Base-by-base conservation (phyloP, 176 grass and related monocot genomes). In the Coix lacrymajobi region DNA sequence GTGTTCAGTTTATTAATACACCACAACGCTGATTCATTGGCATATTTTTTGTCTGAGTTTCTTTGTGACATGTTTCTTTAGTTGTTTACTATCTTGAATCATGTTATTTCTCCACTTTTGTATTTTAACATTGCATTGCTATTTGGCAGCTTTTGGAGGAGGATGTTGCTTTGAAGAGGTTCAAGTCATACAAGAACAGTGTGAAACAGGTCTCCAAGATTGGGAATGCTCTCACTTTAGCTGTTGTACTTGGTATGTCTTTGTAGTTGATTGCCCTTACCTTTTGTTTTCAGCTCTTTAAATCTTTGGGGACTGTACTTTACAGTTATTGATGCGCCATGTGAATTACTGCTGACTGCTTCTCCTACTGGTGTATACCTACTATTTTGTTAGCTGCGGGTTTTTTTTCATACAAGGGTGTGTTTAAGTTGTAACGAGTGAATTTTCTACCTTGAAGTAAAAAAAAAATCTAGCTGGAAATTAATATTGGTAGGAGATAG, bases 121-220 rank as follows among this genome's bases (percentile, higher is more conserved):
- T 76, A 46, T 83, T 69, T 80, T 79, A 40, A 74, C 20, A 32
- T 69, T 68, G 72, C 22, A 40, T 38, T 73, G 38, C 80, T 76
- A 14, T 10, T 49, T 80, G 52, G 51, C 89, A 94, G 92, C 92
- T 94, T 69, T 75, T 94, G 65, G 89, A 89, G 87, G 92, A 94
- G 49, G 92, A 94, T 87, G 54, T 71, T 85, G 87, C 87, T 76
- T 81, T 94, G 41, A 91, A 89, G 84, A 89, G 84, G 78, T 94
- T 94, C 87, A 94, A 89, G 80, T 94, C 87, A 71, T 91, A 85
- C 69, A 91, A 91, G 72, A 94, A 85, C 61, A 87, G 39, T 79
- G 84, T 91, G 73, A 94, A 94, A 54, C 87, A 57, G 51, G 87
- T 89, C 51, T 94, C 92, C 4, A 94, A 85, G 75, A 74, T 87